Base-by-base conservation (phyloP, 306 rosid species). In the Malus orientalis region DNA sequence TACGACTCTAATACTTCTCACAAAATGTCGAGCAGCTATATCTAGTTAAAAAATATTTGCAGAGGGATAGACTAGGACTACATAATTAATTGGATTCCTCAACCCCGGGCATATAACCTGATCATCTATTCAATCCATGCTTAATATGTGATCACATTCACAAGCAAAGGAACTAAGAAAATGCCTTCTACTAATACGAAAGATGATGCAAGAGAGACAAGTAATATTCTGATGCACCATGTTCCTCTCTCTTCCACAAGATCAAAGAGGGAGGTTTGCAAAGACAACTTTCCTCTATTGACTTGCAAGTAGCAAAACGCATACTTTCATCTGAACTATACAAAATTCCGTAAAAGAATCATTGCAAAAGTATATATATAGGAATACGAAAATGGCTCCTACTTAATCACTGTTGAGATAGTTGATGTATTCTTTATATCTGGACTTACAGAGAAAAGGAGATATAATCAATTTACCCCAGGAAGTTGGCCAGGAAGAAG, bases 401-500 rank as follows among this genome's bases (percentile, higher is more conserved):
- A 40, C 70, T 18, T 49, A 49, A 13, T 49, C 71, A 76, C 29
- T 75, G 4, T 69, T 55, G 60, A 62, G 63, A 15, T 61, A 57
- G 45, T 66, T 71, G 25, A 65, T 67, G 60, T 51, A 33, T n/a
- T 40, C 60, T 8, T 25, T 47, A 6, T 8, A 64, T 60, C 36
- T n/a, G 38, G 67, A 69, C 73, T 78, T 68, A 82, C 60, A 64
- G 14, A 82, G 55, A 33, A 78, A 81, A 76, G 69, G 15, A 66
- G 71, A 72, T 70, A 73, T 49, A 65, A 23, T 79, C 33, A 57
- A 77, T 36, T 83, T 92, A 95, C 97, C 98, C 98, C 97, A 59
- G 98, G 97, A 88, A 92, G 96, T 80, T 92, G 98, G 72, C 97
- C 97, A 57, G 97, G 91, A 72, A 95, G 84, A 87, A 90, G 76